phyloP scores from a whole-genome alignment of 1,284 basidiomycete species.

The Marasmius sp. region DNA sequence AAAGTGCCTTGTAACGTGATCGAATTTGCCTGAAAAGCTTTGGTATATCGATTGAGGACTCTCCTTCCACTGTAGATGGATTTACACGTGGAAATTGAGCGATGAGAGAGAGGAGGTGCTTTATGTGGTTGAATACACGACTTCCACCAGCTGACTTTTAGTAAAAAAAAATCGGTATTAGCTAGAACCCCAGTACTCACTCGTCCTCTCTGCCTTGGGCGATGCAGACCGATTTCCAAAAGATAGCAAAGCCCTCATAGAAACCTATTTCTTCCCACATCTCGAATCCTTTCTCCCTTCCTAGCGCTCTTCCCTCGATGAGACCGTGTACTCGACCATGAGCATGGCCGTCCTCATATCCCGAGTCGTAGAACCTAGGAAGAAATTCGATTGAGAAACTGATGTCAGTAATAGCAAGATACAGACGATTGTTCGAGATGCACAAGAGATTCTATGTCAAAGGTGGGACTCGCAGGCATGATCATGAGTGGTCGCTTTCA shows the following conservation, averaged over 20 bases:
- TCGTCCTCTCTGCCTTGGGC: conserved; percentile 43
- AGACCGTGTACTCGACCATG: conserved; percentile 90
- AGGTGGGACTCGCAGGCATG: conserved; percentile 11
- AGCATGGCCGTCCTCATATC: conserved; percentile 74
- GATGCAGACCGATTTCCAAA: conserved; percentile 60
- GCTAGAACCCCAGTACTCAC: conserved; percentile 32
- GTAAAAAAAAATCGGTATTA: background rate
- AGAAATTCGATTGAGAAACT: background rate
- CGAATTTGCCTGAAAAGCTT: conserved; percentile 83
- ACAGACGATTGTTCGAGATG: conserved; percentile 72
- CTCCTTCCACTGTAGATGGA: conserved; percentile 46
- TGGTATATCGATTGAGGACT: conserved; percentile 67
- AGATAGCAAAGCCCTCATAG: conserved; percentile 81
- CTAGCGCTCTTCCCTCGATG: conserved; percentile 90
- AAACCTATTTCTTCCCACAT: conserved; percentile 97
- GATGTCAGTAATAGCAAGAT: background rate
- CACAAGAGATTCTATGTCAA: conserved; percentile 67
- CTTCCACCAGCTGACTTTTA: conserved; percentile 31
- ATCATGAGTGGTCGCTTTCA: no score
- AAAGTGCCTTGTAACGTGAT: conserved; percentile 85
- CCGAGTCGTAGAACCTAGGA: conserved; percentile 76
- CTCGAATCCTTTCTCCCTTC: conserved; percentile 90
- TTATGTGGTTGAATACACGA: conserved; percentile 64
- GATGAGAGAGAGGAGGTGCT: conserved; percentile 71
- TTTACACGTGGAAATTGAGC: conserved; percentile 76